These are phyloP conservation scores for Parasitella parasitica DNA, from an alignment of 371 early-diverging fungal species.

Conservation along the genomic window DNA sequence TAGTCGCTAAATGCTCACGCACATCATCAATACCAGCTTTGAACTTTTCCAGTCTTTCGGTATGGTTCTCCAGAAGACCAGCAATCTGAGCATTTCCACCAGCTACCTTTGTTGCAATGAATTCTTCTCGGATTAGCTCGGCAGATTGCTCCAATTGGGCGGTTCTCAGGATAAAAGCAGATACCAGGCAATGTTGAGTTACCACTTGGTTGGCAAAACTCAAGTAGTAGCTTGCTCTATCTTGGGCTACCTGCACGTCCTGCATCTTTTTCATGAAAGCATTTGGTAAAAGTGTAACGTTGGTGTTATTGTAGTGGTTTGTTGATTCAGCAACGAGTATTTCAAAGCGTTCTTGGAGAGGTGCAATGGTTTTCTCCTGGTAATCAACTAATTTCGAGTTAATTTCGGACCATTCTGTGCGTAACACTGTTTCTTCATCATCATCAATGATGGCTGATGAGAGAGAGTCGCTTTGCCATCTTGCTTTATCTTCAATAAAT, in stretches of 20 bases:
- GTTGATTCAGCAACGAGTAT: conserved; percentile 7
- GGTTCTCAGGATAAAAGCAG: conserved; percentile 34
- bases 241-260: conserved; percentile 14
- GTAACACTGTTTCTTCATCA: conserved; percentile 22
- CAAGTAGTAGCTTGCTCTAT: conserved; percentile 18
- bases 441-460: background rate
- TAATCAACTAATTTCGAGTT: conserved; percentile 15
- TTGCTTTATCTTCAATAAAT: conserved; percentile 39
- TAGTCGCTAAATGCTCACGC: conserved; percentile 17
- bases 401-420: conserved; percentile 17
- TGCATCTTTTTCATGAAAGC: conserved; percentile 20
- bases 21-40: conserved; percentile 38
- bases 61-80: conserved; percentile 10
- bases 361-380: conserved; percentile 7
- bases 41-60: conserved; percentile 30
- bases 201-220: conserved; percentile 41
- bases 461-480: conserved; percentile 26
- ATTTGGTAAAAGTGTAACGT: conserved; percentile 14
- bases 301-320: conserved; percentile 12
- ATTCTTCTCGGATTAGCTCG: conserved; percentile 43
- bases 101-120: conserved; percentile 25
- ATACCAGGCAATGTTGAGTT: conserved; percentile 34
- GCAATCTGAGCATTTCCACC: background rate
- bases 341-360: conserved; percentile 21
- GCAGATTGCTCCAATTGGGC: conserved; percentile 44